A percentile compares a stretch with the other conserved stretches of the same genome.
phyloP scores from a whole-genome alignment of 2,329 filamentous ascomycete species.

The Cladosporium sp. region DNA sequence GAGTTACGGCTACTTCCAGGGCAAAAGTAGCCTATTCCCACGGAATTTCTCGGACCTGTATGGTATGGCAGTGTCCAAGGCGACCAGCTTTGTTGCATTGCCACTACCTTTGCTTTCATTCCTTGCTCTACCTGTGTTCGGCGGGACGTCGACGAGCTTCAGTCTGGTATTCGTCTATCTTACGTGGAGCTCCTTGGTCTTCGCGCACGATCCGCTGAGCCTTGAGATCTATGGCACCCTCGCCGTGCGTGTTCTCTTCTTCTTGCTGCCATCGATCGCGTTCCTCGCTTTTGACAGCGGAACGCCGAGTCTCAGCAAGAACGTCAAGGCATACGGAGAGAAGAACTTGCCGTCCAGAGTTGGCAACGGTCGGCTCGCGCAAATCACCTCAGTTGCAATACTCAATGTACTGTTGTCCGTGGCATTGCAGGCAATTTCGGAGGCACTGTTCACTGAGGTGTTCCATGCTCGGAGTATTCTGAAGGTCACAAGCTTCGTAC shows the following conservation, averaged over 20 bases:
- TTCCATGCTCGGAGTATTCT: conserved; percentile 57
- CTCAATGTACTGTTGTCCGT: conserved; percentile 58
- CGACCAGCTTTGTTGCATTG: conserved; percentile 32
- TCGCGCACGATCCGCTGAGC: conserved; percentile 71
- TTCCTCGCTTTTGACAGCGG: conserved; percentile 73
- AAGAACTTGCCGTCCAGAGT: conserved; percentile 49
- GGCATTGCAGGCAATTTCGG: conserved; percentile 56
- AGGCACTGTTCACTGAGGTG: conserved; percentile 55
- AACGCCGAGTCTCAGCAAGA: conserved; percentile 66
- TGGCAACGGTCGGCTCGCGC: conserved; percentile 45
- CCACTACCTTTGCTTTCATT: conserved; percentile 55
- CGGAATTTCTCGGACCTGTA: conserved; percentile 29
- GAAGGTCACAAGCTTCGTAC: conserved; percentile 59
- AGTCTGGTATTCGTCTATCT: conserved; percentile 89
- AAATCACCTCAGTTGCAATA: conserved; percentile 55
- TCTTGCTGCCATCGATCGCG: conserved; percentile 68
- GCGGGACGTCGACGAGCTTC: conserved; percentile 74
- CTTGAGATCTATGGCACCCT: conserved; percentile 74
- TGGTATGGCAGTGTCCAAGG: conserved; percentile 29
- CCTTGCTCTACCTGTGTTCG: conserved; percentile 70
- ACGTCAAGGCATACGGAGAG: conserved; percentile 67
- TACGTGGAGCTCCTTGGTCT: conserved; percentile 81
- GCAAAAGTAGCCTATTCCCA: conserved; percentile 30
- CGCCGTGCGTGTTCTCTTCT: conserved; percentile 67
- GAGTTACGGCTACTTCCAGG: conserved; percentile 35